Conservation (phyloP, 208 protist species). For the Leptomonas seymouri region DNA sequence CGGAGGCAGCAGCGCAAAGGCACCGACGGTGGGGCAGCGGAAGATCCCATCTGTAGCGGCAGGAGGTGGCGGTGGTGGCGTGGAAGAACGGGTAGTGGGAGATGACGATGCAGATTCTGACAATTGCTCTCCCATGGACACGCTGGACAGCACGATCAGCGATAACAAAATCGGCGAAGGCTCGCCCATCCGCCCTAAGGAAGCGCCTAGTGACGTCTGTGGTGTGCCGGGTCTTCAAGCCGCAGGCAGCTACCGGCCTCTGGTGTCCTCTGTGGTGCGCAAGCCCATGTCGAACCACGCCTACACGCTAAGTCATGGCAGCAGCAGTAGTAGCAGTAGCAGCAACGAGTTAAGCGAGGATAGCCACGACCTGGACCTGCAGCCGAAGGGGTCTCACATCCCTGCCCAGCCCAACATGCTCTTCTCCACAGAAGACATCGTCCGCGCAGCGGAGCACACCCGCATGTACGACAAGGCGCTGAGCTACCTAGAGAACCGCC, state of each 20-base stretch:
- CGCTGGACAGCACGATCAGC: slow-evolving; percentile 28
- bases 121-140: slow-evolving; percentile 32
- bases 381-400: slow-evolving; percentile 36
- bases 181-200: not conserved
- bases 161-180: slow-evolving; percentile 23
- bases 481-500: slow-evolving; percentile 85
- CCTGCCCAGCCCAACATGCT: slow-evolving; percentile 61
- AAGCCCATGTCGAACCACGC: slow-evolving; percentile 17
- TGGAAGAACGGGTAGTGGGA: not conserved
- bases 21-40: slow-evolving; percentile 10
- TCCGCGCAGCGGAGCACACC: slow-evolving; percentile 81
- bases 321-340: slow-evolving; percentile 23
- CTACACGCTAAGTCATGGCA: slow-evolving; percentile 15
- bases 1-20: slow-evolving; percentile 4
- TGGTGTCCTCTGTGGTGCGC: slow-evolving; percentile 31
- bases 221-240: slow-evolving; percentile 23
- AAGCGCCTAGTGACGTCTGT: slow-evolving; percentile 11
- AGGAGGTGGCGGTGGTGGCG: not conserved
- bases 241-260: slow-evolving; percentile 36
- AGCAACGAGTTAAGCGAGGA: slow-evolving; percentile 27
- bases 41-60: not conserved
- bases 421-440: slow-evolving; percentile 86
- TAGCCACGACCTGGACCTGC: slow-evolving; percentile 24
- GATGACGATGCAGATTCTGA: slow-evolving; percentile 10
- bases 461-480: slow-evolving; percentile 91